phyloP scores from a whole-genome alignment of 1,284 basidiomycete species.

The Paramarasmius palmivorus region DNA sequence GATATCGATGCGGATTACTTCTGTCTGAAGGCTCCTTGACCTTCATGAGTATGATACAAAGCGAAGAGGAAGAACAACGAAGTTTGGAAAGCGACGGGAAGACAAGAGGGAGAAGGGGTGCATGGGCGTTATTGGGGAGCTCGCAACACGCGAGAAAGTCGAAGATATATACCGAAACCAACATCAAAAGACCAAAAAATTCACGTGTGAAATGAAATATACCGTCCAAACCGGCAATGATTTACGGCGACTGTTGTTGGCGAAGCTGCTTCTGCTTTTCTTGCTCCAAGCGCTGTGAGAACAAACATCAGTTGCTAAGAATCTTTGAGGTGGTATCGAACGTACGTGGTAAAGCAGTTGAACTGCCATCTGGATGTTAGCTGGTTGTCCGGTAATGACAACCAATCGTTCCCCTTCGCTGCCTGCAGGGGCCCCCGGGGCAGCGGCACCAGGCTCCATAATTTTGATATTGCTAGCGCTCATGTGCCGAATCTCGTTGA shows the following conservation, averaged over 20 bases:
- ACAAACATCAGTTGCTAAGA: conserved; percentile 7
- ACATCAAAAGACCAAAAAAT: too few species aligned
- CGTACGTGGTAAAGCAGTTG: conserved; percentile 88
- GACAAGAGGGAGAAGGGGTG: too few species aligned
- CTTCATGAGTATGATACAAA: too few species aligned
- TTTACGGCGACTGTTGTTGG: conserved; percentile 26
- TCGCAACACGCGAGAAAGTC: too few species aligned
- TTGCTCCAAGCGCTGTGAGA: conserved; percentile 75
- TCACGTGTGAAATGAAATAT: too few species aligned
- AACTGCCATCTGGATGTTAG: conserved; percentile 96
- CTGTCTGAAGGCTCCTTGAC: too few species aligned
- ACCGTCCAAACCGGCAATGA: too few species aligned
- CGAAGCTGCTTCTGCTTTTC: conserved; percentile 85
- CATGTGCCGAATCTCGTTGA: conserved; percentile 97
- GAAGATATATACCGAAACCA: too few species aligned
- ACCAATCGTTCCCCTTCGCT: conserved; percentile 87
- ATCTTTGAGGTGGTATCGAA: conserved; percentile 19
- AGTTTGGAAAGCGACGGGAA: too few species aligned
- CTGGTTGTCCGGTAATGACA: conserved; percentile 91
- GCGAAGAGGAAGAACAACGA: too few species aligned
- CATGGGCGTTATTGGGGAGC: too few species aligned
- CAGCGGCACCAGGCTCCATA: conserved; percentile 92
- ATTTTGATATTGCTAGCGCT: conserved; percentile 97
- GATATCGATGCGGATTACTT: too few species aligned
- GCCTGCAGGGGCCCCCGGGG: conserved; percentile 65